phyloP scores from a whole-genome alignment of 495 filamentous ascomycete species.

The Annulohypoxylon maeteangense region DNA sequence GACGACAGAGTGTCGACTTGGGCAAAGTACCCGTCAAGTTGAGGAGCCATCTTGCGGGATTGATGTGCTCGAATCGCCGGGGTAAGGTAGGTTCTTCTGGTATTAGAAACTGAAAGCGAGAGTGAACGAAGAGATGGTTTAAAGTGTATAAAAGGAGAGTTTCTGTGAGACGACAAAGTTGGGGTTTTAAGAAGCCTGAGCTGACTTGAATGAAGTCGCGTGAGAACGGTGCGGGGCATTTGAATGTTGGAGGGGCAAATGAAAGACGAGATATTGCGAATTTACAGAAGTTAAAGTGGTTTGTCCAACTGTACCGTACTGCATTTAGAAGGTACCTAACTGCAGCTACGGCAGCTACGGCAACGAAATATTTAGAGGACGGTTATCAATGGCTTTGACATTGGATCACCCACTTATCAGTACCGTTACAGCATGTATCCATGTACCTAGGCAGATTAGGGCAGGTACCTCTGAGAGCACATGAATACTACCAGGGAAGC shows the following conservation, averaged over 20 bases:
- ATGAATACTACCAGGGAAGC: not conserved
- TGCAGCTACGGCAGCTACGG: not conserved
- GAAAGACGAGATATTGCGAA: slow-evolving; percentile 34
- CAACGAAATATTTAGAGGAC: slow-evolving; percentile 17
- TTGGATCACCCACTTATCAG: slow-evolving; percentile 7
- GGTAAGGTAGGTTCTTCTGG: slow-evolving; percentile 58
- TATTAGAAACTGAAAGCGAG: not conserved
- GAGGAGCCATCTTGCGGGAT: slow-evolving; percentile 79
- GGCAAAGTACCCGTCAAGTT: slow-evolving; percentile 84
- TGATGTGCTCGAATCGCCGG: slow-evolving; percentile 60
- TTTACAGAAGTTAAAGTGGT: slow-evolving; percentile 13
- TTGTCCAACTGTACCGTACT: slow-evolving; percentile 8
- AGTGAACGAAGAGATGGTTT: not conserved
- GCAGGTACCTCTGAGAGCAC: slow-evolving; percentile 1
- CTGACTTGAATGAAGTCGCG: slow-evolving; percentile 45
- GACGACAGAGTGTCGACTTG: slow-evolving; percentile 86
- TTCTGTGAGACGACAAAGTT: slow-evolving; percentile 9
- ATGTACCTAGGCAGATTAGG: slow-evolving; percentile 8
- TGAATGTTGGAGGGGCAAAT: slow-evolving; percentile 33
- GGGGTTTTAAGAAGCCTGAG: slow-evolving; percentile 33
- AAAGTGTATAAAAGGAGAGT: slow-evolving; percentile 5
- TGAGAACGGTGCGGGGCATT: slow-evolving; percentile 56
- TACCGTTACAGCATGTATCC: not conserved
- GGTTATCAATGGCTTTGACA: slow-evolving; percentile 44
- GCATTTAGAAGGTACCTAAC: slow-evolving; percentile 39